Base-by-base conservation (phyloP, 768 basidiomycete species). In the Tephrocybe sp. region DNA sequence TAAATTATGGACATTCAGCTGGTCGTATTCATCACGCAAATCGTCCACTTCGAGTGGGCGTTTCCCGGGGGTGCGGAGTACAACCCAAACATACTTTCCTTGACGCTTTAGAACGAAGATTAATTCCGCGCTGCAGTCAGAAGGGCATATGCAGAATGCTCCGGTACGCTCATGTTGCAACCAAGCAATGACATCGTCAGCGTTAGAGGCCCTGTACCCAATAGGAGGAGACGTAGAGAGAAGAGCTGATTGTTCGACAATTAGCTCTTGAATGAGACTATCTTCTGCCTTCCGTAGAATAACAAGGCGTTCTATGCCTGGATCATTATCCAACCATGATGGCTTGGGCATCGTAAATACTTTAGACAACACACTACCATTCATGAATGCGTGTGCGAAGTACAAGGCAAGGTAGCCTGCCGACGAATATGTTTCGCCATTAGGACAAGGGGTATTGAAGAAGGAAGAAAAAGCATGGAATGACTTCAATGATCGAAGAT, bases 321-420 rank as follows among this genome's bases (percentile, higher is more conserved):
- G 21, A 37, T 8, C 9, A 18, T 37, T 19, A 19, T 37, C 16
- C n/a, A 37, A n/a, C 36, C 36, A 37, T 21, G n/a, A 19, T 19
- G 36, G 36, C 5, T 6, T 12, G 3, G 16, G 36, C 18, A 37
- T 37, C 9, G 36, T 12, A 12, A 37, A 37, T 37, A 19, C 36
- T 7, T 24, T 27, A 7, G 47, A 49, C 12, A 49, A 34, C 2
- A 12, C 7, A 26, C 13, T n/a, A 5, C n/a, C 39, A 34, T 25
- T 31, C 12, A 18, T 32, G 22, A 49, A 41, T 13, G 21, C 24
- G 25, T 34, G 40, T 5, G 47, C 39, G 11, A 49, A 22, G 24
- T 25, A 49, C n/a, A 31, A 27, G 21, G 47, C 47, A 31, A 49
- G n/a, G n/a, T 41, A 49, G 13, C 47, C 30, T 19, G 22, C 39